Evolutionary conservation across 2,329 filamentous ascomycete genomes (phyloP).

Genomic region (Neocucurbitaria cava): DNA sequence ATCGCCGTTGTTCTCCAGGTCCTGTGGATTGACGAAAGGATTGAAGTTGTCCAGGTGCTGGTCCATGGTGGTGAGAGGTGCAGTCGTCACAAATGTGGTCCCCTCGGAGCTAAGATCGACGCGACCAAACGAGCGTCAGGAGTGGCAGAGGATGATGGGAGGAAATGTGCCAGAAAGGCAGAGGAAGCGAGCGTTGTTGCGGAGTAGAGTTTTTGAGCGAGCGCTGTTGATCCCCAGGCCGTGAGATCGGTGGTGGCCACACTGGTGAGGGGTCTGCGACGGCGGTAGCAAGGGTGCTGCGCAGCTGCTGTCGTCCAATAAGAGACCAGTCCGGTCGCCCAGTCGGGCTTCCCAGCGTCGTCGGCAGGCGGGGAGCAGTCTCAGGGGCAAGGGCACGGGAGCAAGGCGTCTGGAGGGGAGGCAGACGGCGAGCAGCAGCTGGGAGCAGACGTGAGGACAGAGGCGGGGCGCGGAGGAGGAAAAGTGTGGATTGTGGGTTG

Average conservation of each 20-base stretch:
- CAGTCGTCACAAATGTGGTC: slow-evolving; percentile 7
- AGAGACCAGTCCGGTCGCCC: not conserved
- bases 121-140: slow-evolving; percentile 12
- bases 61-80: slow-evolving; percentile 25
- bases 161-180: slow-evolving; percentile 2
- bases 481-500: slow-evolving; percentile 22
- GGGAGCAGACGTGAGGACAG: slow-evolving; percentile 5
- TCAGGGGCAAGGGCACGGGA: slow-evolving; percentile 6
- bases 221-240: slow-evolving; percentile 6
- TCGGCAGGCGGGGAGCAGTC: slow-evolving; percentile 17
- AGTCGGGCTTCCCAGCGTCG: slow-evolving; percentile 6
- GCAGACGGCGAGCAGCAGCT: slow-evolving; percentile 6
- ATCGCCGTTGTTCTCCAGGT: slow-evolving; percentile 19
- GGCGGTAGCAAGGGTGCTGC: slow-evolving; percentile 13
- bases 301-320: slow-evolving; percentile 14
- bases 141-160: not conserved
- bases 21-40: slow-evolving; percentile 27
- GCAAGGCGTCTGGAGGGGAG: slow-evolving; percentile 6
- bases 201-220: slow-evolving; percentile 9
- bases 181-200: slow-evolving; percentile 9
- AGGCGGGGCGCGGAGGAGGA: slow-evolving; percentile 21
- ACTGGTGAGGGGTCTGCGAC: slow-evolving; percentile 14
- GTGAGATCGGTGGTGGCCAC: slow-evolving; percentile 12
- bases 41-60: slow-evolving; percentile 19
- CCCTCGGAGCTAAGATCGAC: slow-evolving; percentile 1